Percentiles rank a stretch among this genome's conserved stretches.
phyloP scores from a whole-genome alignment of 2,329 filamentous ascomycete species.

The Leptographium wingfieldii region DNA sequence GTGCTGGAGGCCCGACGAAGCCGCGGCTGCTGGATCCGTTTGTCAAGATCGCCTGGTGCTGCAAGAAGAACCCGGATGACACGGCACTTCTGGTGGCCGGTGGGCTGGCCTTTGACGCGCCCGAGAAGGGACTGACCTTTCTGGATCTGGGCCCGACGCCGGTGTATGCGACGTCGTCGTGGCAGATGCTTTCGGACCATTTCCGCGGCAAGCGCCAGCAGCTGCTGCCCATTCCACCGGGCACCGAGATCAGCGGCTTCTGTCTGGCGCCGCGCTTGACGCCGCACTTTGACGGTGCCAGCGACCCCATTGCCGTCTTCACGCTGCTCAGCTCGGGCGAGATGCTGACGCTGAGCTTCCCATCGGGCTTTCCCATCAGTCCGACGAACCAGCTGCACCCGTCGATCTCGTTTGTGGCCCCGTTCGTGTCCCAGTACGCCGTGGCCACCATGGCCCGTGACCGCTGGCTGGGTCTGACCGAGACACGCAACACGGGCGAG shows the following conservation, averaged over 20 bases:
- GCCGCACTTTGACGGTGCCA: slow-evolving; percentile 75
- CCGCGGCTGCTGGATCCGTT: slow-evolving; percentile 60
- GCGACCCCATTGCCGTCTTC: slow-evolving; percentile 82
- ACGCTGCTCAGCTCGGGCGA: slow-evolving; percentile 75
- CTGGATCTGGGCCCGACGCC: slow-evolving; percentile 83
- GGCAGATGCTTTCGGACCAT: slow-evolving; percentile 69
- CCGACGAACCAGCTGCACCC: slow-evolving; percentile 89
- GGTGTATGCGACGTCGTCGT: slow-evolving; percentile 80
- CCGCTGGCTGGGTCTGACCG: slow-evolving; percentile 83
- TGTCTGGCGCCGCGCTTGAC: slow-evolving; percentile 71
- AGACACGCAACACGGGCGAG: slow-evolving; percentile 68
- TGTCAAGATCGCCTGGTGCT: slow-evolving; percentile 78
- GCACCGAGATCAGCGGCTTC: slow-evolving; percentile 66
- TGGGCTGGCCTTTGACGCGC: slow-evolving; percentile 54
- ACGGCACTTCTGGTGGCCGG: slow-evolving; percentile 80
- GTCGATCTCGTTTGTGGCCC: slow-evolving; percentile 78
- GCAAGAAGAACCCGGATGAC: slow-evolving; percentile 86
- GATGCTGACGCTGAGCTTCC: slow-evolving; percentile 80
- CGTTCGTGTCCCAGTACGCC: slow-evolving; percentile 64
- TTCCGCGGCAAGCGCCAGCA: slow-evolving; percentile 64
- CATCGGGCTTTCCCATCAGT: slow-evolving; percentile 78
- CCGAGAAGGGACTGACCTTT: slow-evolving; percentile 70
- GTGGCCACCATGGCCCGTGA: slow-evolving; percentile 65
- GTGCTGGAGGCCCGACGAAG: slow-evolving; percentile 26
- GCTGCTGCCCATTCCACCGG: slow-evolving; percentile 62